Evolutionary conservation across 2,329 filamentous ascomycete species (phyloP), one percentile per base, ranked within the genome.

Genomic region (Thielaviopsis euricoi): DNA sequence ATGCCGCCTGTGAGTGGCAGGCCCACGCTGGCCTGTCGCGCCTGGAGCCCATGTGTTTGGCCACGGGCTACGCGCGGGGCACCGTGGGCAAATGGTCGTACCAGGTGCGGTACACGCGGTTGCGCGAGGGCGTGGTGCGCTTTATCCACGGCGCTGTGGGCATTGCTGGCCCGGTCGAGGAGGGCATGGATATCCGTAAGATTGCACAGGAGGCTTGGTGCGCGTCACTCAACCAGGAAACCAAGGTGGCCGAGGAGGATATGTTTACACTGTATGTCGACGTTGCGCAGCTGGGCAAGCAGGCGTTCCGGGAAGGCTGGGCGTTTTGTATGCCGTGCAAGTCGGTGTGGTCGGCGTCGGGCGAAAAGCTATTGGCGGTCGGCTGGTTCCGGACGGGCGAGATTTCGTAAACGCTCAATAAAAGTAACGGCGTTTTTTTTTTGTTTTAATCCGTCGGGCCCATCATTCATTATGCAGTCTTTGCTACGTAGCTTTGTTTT

Each of bases 1-100:
- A 73, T 17, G 85, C 85, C 26, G 75, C 76, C 43, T 80, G 96
- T 12, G 93, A 98, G 72, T 98, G 91, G 90, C 85, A 87, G 63
- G 83, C 77, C 1, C 79, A 85, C 59, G 66, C 80, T 2, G 86
- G 87, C 0, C 68, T 86, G 6, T 67, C 68, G 10, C 59, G 62
- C 23, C 61, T 73, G 25, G 55, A 57, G 52, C 50, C 55, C 51
- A 56, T 58, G 49, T 58, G 58, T 51, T 29, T 58, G 33, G 48
- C 43, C 13, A 55, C 58, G 23, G 58, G 46, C 3, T 60, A 60
- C 48, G 26, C 22, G 13, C 54, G 37, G 3, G 55, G 58, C 19
- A 29, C 22, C 4, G 46, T 53, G 4, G 53, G 48, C 53, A 53
- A 54, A 37, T 60, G 58, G 58, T 51, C 40, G 21, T 60, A 53